Conservation (phyloP, 257 asterid species). For the Solanum pinnatisectum region DNA sequence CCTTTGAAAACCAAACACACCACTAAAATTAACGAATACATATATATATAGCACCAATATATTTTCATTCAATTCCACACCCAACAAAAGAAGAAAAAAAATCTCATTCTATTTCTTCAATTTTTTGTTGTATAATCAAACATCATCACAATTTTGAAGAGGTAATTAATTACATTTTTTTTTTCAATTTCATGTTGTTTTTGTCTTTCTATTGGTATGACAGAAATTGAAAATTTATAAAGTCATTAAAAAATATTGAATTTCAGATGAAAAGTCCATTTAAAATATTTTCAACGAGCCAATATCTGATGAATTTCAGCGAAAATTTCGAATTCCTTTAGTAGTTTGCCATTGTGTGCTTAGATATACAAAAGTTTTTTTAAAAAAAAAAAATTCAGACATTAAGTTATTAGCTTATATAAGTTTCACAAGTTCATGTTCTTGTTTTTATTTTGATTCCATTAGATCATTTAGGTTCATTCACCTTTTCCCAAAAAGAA, state of each 20-base stretch:
- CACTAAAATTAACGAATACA: conserved; percentile 14
- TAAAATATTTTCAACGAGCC: background rate
- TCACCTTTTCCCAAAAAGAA: background rate
- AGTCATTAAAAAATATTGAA: background rate
- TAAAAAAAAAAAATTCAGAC: background rate
- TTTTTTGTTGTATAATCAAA: background rate
- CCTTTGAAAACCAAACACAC: conserved; percentile 1
- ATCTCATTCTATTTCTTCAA: background rate
- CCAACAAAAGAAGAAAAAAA: no score
- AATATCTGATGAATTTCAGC: background rate
- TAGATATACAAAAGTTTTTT: background rate
- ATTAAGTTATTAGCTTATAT: background rate
- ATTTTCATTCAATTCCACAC: conserved; percentile 18
- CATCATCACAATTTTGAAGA: background rate
- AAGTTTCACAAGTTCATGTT: background rate
- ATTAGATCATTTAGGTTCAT: background rate
- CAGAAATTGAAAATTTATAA: background rate
- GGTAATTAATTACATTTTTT: background rate
- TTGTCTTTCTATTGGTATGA: background rate
- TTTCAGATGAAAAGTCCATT: background rate
- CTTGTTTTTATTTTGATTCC: background rate
- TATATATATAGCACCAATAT: background rate
- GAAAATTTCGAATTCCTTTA: background rate
- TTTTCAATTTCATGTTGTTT: background rate
- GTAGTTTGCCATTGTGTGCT: background rate